Evolutionary conservation across 73 alveolate species (phyloP).

Genomic region (Paramecium tetraurelia): DNA sequence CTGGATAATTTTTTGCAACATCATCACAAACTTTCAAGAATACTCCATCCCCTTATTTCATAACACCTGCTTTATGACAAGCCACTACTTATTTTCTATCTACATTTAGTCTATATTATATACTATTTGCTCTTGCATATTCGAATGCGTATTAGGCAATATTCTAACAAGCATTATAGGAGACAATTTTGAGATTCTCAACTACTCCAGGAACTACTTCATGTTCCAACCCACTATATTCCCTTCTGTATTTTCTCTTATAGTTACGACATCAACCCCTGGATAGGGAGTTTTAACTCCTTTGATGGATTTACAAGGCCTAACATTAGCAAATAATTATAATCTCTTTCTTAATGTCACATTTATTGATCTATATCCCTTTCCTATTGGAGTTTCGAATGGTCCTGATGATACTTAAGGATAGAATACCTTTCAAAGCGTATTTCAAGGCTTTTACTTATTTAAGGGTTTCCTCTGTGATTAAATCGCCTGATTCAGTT

Average conservation of each 20-base stretch:
- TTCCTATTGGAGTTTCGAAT: constrained; percentile 78
- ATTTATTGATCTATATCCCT: constrained; percentile 78
- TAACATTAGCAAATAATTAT: constrained; percentile 74
- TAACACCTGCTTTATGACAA: constrained; percentile 81
- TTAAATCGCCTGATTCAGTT: constrained; percentile 66
- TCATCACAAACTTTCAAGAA: constrained; percentile 70
- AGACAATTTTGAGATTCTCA: constrained; percentile 73
- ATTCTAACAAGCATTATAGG: constrained; percentile 71
- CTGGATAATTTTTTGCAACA: constrained; percentile 70
- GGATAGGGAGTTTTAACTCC: constrained; percentile 72
- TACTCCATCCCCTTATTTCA: constrained; percentile 81
- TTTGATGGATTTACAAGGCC: constrained; percentile 77
- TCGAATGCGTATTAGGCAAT: constrained; percentile 79
- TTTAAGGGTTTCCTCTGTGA: constrained; percentile 63
- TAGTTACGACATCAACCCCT: constrained; percentile 76
- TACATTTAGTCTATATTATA: not conserved
- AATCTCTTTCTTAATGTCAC: constrained; percentile 76
- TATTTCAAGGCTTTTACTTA: constrained; percentile 62
- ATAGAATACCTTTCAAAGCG: constrained; percentile 68
- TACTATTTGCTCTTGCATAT: constrained; percentile 66
- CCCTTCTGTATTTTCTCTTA: constrained; percentile 88
- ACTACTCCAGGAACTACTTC: constrained; percentile 81
- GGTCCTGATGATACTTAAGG: constrained; percentile 58
- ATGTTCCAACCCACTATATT: constrained; percentile 80
- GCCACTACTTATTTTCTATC: constrained; percentile 72